These are phyloP conservation scores for Daedaleopsis sinensis DNA, from an alignment of 768 basidiomycete genomes.

Conservation along the genomic window DNA sequence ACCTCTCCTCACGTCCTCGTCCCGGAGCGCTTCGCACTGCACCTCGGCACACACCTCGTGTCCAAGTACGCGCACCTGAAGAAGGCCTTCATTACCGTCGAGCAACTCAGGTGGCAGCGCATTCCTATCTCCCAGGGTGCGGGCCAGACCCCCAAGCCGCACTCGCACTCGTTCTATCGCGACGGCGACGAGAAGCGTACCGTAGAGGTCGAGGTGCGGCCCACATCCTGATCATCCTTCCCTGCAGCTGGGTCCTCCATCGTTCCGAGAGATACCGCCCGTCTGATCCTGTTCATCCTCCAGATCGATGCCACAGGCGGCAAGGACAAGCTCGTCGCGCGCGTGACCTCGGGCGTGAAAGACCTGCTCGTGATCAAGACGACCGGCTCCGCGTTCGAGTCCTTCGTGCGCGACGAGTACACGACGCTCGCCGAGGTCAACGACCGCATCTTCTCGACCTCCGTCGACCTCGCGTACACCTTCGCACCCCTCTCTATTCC, in stretches of 20 bases:
- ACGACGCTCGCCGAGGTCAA: constrained; percentile 84
- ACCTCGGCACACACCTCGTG: constrained; percentile 83
- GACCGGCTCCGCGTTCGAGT: constrained; percentile 82
- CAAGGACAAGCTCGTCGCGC: constrained; percentile 62
- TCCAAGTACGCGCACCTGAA: constrained; percentile 77
- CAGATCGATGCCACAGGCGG: constrained; percentile 70
- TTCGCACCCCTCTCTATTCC: constrained; percentile 54
- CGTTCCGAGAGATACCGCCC: not conserved
- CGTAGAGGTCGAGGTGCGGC: constrained; percentile 43
- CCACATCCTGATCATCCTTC: not conserved
- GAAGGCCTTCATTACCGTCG: constrained; percentile 70
- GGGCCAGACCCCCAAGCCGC: constrained; percentile 45
- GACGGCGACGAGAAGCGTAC: constrained; percentile 91
- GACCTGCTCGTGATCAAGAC: constrained; percentile 91
- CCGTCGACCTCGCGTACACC: constrained; percentile 75
- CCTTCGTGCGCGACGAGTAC: constrained; percentile 83
- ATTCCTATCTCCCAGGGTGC: constrained; percentile 48
- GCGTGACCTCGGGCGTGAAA: constrained; percentile 67
- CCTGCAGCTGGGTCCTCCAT: not conserved
- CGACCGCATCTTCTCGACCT: constrained; percentile 91
- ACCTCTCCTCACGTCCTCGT: constrained; percentile 83
- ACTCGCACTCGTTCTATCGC: constrained; percentile 81
- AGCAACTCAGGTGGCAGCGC: constrained; percentile 85
- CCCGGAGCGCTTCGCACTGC: constrained; percentile 85
- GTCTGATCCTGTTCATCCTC: not conserved